phyloP scores from a whole-genome alignment of 257 asterid genomes.

The Nicotiana tabacum region DNA sequence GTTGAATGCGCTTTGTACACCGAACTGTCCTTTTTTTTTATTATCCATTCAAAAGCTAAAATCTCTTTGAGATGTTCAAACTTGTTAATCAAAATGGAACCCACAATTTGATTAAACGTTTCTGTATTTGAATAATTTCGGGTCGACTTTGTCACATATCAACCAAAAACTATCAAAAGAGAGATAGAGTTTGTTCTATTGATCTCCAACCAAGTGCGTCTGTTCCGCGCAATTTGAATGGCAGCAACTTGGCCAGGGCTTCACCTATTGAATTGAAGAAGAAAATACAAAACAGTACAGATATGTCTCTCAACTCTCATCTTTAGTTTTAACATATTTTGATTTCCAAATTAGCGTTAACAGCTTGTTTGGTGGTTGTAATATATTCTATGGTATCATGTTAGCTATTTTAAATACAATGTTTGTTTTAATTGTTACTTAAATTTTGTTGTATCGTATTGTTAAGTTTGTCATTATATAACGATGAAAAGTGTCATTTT shows the following conservation, averaged over 20 bases:
- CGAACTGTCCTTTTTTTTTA: too few relatives aligned
- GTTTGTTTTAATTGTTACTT: too few relatives aligned
- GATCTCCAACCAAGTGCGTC: not conserved
- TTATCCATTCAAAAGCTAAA: not conserved
- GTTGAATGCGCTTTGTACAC: too few relatives aligned
- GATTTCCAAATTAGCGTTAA: not conserved
- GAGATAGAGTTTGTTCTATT: not conserved
- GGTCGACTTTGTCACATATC: not conserved
- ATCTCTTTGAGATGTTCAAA: not conserved
- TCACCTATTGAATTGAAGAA: not conserved
- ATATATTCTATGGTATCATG: too few relatives aligned
- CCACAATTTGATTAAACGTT: not conserved
- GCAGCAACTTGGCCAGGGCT: not conserved
- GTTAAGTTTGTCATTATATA: too few relatives aligned
- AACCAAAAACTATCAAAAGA: not conserved
- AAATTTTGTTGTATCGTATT: too few relatives aligned
- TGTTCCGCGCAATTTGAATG: not conserved
- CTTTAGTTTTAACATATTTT: not conserved
- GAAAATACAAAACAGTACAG: not conserved
- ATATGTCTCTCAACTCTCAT: not conserved
- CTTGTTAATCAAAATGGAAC: conserved; percentile 6
- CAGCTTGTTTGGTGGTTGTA: too few relatives aligned
- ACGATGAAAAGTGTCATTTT: not conserved
- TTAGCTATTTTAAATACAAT: too few relatives aligned
- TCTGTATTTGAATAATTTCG: not conserved